These are phyloP conservation scores for Acacia crassicarpa DNA, from an alignment of 306 rosid genomes.

Conservation along the genomic window DNA sequence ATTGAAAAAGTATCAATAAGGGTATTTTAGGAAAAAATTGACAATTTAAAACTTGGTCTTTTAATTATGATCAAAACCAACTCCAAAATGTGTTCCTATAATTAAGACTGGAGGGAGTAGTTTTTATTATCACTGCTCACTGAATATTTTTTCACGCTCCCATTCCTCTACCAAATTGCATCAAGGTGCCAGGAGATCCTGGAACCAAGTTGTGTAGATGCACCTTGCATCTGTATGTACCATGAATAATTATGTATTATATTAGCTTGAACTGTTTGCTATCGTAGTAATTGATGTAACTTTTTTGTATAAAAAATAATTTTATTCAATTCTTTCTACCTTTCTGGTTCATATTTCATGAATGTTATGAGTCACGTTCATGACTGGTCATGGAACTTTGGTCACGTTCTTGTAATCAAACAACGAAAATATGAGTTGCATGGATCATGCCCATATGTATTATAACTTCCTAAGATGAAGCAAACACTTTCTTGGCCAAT, in stretches of 20 bases:
- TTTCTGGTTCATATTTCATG: background rate
- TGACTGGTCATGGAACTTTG: background rate
- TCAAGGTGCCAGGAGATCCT: background rate
- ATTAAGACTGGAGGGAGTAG: too few relatives aligned
- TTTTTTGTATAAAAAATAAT: background rate
- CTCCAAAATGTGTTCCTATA: too few relatives aligned
- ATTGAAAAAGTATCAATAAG: too few relatives aligned
- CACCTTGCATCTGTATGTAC: background rate
- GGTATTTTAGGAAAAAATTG: too few relatives aligned
- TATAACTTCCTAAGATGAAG: background rate
- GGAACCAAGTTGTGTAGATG: background rate
- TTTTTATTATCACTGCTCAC: slow-evolving; percentile 3
- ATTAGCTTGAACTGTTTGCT: background rate
- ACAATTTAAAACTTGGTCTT: too few relatives aligned
- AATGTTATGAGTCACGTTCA: background rate
- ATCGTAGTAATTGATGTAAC: background rate
- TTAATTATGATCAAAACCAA: too few relatives aligned
- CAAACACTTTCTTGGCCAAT: background rate
- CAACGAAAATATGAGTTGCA: background rate
- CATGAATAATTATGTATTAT: background rate
- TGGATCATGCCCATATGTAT: background rate
- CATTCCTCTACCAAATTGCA: background rate
- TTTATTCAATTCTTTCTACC: background rate
- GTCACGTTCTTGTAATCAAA: background rate
- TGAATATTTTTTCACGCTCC: slow-evolving; percentile 7